Evolutionary conservation across 2,329 filamentous ascomycete species (phyloP).

Genomic region (Botrytis sinoallii): DNA sequence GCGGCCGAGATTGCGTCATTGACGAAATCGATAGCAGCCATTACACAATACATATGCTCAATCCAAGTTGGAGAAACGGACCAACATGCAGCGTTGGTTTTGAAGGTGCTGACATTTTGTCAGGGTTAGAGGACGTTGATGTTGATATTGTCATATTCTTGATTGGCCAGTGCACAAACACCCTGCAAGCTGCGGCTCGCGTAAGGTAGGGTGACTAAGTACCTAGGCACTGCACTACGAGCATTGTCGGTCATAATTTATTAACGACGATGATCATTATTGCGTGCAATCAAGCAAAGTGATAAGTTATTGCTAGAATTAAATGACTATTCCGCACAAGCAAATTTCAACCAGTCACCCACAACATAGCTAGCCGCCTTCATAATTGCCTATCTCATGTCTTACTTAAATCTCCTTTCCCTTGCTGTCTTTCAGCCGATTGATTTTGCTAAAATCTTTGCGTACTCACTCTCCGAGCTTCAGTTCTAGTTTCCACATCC

Average conservation of each 20-base stretch:
- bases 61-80: not conserved
- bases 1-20: not conserved
- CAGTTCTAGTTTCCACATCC: not conserved
- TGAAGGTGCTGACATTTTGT: no score
- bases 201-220: no score
- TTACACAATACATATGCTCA: not conserved
- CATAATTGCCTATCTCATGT: not conserved
- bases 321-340: not conserved
- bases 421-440: no score
- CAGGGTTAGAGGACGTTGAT: no score
- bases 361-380: not conserved
- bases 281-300: not conserved
- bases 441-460: not conserved
- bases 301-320: not conserved
- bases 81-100: no score
- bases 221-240: no score
- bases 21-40: not conserved
- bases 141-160: no score
- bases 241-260: not conserved
- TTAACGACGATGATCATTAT: not conserved
- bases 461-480: not conserved
- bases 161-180: no score
- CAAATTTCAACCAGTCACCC: not conserved
- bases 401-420: not conserved
- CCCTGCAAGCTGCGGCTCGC: no score